Evolutionary conservation across 441 rosid genomes (phyloP).

Genomic region (Capsella rubella): DNA sequence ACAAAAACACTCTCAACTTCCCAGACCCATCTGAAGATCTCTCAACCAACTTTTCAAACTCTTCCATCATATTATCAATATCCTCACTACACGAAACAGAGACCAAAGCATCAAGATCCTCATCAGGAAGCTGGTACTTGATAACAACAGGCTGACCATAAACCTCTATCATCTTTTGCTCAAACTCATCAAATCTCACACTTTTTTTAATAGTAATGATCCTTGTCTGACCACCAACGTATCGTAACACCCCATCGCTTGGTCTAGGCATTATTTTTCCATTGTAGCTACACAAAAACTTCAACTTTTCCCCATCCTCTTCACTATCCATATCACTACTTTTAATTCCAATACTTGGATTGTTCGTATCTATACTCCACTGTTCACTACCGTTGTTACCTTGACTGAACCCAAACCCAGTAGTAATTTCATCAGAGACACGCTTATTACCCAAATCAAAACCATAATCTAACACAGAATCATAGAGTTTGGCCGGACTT

Average conservation of each 20-base stretch:
- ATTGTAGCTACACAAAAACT: constrained; percentile 8
- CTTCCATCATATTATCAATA: constrained; percentile 15
- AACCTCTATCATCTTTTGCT: background rate
- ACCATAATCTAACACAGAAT: background rate
- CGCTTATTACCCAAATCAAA: background rate
- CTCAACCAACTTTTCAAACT: constrained; percentile 1
- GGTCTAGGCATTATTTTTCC: constrained; percentile 19
- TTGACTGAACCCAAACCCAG: background rate
- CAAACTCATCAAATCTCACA: constrained; percentile 8
- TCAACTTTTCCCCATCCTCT: background rate
- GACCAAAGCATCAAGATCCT: constrained; percentile 20
- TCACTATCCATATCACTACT: background rate
- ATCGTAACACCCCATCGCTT: constrained; percentile 15
- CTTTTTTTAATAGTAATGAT: background rate
- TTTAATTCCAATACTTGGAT: background rate
- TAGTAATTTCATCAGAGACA: background rate
- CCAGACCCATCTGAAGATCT: background rate
- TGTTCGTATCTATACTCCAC: background rate
- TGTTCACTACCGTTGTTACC: background rate
- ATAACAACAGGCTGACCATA: constrained; percentile 1
- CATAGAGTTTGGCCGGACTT: background rate
- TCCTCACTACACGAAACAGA: constrained; percentile 7
- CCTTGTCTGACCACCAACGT: constrained; percentile 15
- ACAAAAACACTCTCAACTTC: constrained; percentile 4
- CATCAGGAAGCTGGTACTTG: constrained; percentile 23